These are phyloP conservation scores for Trametes meyenii DNA, from an alignment of 768 basidiomycete species.

Conservation along the genomic window DNA sequence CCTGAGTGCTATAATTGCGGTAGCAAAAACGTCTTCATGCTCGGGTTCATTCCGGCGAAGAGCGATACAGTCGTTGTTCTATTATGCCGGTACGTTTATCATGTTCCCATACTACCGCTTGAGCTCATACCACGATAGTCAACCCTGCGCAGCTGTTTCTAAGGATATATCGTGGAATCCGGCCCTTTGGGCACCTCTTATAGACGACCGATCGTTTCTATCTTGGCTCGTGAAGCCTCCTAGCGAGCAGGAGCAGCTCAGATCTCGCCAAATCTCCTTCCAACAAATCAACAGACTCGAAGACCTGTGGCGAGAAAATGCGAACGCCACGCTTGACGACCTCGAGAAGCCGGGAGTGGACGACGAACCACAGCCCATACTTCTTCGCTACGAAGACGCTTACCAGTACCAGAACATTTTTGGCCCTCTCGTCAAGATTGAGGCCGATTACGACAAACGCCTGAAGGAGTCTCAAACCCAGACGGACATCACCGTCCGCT, in stretches of 20 bases:
- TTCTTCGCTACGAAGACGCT: constrained; percentile 94
- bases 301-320: constrained; percentile 97
- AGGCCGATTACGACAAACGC: constrained; percentile 98
- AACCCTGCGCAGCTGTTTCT: constrained; percentile 96
- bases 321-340: constrained; percentile 92
- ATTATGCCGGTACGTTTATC: constrained; percentile 77
- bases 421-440: constrained; percentile 98
- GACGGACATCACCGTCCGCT: constrained; percentile 92
- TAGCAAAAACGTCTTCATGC: constrained; percentile 99
- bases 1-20: constrained; percentile 99
- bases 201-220: constrained; percentile 98
- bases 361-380: constrained; percentile 93
- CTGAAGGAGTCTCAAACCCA: constrained; percentile 99
- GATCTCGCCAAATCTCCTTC: constrained; percentile 96
- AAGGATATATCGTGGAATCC: constrained; percentile 99
- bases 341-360: constrained; percentile 97
- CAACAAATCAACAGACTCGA: constrained; percentile 97
- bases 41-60: constrained; percentile 99
- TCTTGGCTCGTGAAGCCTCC: constrained; percentile 99
- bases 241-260: constrained; percentile 92
- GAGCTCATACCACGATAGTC: constrained; percentile 50
- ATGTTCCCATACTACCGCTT: constrained; percentile 1
- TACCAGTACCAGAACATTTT: constrained; percentile 99
- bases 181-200: constrained; percentile 95
- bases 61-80: constrained; percentile 98